Base-by-base conservation (phyloP, 768 basidiomycete species). In the Panus rudis region DNA sequence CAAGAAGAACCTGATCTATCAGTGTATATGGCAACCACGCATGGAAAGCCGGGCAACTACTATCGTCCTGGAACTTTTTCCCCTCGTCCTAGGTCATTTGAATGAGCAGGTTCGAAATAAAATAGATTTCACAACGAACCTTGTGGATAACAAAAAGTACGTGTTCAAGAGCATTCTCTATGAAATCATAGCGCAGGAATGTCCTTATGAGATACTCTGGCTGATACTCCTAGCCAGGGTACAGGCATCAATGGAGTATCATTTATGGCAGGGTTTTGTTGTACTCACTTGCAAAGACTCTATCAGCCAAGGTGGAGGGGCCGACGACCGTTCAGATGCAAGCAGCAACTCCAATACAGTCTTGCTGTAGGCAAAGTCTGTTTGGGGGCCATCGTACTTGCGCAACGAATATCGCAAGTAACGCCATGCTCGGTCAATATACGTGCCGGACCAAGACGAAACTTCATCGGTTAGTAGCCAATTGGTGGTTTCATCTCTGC, bases 401-500 rank as follows among this genome's bases (percentile, higher is more conserved):
- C 82, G 77, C 48, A 97, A 69, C 16, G 82, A 75, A 51, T 80
- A 72, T 50, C 90, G 84, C 34, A 99, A 73, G 60, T 92, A 92
- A 56, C 85, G 75, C 88, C 92, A 92, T 4, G 82, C 91, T 48
- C 86, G 76, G 50, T 88, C 83, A 26, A 80, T 74, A 14, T 81
- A 69, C 5, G 84, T 75, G 4, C 93, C 93, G 16, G 84, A 75
- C 84, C 94, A 94, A 0, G 85, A 83, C 2, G 80, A 73, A 8
- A 88, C 73, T 46, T 81, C 78, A 55, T 91, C 87, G 16, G 81
- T 81, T 27, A 88, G 68, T 25, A 97, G 69, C 92, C 93, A 97
- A 49, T 84, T 79, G 1, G 79, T 76, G 42, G 85, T 78, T 52
- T 81, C 78, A 63, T 75, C 72, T 37, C 89, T 92, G 61, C 37